Evolutionary conservation across 1,284 basidiomycete genomes (phyloP), one percentile per base, ranked within the genome.

Genomic region (Xerocomus nothofagi): DNA sequence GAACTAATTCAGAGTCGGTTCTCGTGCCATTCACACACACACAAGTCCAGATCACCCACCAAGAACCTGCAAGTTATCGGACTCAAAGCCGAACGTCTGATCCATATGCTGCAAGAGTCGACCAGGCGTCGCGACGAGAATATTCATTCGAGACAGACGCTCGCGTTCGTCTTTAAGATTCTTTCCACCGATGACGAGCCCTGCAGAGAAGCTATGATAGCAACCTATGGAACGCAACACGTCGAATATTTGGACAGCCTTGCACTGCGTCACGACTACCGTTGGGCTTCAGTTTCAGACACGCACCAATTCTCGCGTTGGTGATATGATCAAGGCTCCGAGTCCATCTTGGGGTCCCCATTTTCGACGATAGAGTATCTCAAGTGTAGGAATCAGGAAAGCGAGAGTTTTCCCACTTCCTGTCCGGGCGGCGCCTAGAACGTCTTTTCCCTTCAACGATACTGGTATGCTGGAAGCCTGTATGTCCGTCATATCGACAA

Each of bases 181-280:
- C 77, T 98, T 99, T 39, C 96, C 96, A 18, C 96, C 96, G 48
- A 99, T 98, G 21, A 99, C 88, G 17, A 99, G 74, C 1, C 96
- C 96, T 0, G 96, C 96, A 5, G 93, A 97, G 69, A 98, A 97
- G 12, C 81, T 80, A 66, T 98, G 96, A 63, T 86, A 86, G 44
- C 87, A 86, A 3, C 97, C 97, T 53, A 98, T 93, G 48, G 90
- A 90, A 34, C 93, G 83, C 10, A 99, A 73, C 6, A 98, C 95
- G 49, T 96, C 93, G 68, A 99, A 99, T 56, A 97, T 98, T 77
- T 98, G 95, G 11, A 98, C 91, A 1, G 95, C 94, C 88, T 91
- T 23, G 39, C 9, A 34, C 42, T 10, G 41, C 20, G 44, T 52
- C 44, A 61, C 37, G 21, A 47, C 32, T 23, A 17, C 20, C n/a